phyloP scores from a whole-genome alignment of 257 asterid species.

The Solanum lignicaule region DNA sequence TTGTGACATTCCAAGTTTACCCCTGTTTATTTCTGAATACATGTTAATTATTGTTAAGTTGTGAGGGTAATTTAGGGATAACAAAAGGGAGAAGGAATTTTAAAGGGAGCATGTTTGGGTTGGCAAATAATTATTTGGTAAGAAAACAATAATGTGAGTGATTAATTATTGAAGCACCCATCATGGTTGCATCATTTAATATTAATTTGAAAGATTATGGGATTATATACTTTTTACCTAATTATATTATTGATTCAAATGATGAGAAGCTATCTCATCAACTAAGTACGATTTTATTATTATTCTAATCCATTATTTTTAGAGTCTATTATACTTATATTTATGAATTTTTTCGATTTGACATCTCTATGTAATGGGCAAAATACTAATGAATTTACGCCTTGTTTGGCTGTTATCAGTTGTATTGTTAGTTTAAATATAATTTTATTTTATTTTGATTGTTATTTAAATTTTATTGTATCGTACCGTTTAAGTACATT shows the following conservation, averaged over 20 bases:
- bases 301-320: not conserved
- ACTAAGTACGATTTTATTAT: not conserved
- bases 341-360: not conserved
- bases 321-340: not conserved
- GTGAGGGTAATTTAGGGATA: not conserved
- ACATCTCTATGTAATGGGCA: not conserved
- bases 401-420: not conserved
- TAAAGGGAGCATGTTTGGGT: not conserved
- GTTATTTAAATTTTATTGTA: no score
- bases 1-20: not conserved
- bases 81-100: not conserved
- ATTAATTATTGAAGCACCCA: not conserved
- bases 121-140: not conserved
- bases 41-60: not conserved
- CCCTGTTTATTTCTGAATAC: not conserved
- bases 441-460: no score
- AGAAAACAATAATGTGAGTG: not conserved
- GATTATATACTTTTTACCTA: conserved; percentile 6
- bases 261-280: conserved; percentile 12
- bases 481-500: not conserved
- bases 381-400: not conserved
- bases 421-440: no score
- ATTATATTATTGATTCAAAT: conserved; percentile 25
- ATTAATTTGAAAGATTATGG: not conserved
- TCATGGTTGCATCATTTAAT: not conserved